Conservation (phyloP, 345 rosid genomes). For the Cardamine chenopodiifolia region DNA sequence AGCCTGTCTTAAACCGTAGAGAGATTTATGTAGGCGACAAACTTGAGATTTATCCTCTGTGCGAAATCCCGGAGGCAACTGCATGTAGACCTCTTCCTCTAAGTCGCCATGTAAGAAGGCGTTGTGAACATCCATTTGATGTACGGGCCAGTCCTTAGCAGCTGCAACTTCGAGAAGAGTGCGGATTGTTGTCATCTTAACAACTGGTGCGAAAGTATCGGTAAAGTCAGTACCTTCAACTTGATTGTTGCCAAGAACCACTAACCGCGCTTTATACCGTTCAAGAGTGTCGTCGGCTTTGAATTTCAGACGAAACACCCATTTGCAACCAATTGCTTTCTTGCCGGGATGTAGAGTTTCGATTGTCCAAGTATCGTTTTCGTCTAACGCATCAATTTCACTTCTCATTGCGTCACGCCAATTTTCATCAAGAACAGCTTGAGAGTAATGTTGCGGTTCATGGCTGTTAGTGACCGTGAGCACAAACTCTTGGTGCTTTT, state of each 20-base stretch:
- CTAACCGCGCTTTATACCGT: not conserved
- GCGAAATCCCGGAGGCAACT: not conserved
- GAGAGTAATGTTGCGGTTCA: too few species aligned
- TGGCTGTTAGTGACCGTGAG: too few species aligned
- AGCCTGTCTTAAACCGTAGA: too few species aligned
- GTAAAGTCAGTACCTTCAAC: not conserved
- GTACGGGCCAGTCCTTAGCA: not conserved
- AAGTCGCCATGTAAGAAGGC: not conserved
- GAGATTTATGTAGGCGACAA: not conserved
- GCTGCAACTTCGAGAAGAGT: not conserved
- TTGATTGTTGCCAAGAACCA: not conserved
- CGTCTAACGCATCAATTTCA: too few species aligned
- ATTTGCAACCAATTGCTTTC: not conserved
- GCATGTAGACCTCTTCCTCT: not conserved
- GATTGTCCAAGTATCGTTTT: not conserved
- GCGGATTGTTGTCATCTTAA: not conserved
- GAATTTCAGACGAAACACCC: not conserved
- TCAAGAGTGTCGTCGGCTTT: not conserved
- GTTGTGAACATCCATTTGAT: not conserved
- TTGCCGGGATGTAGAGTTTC: not conserved
- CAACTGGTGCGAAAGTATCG: not conserved
- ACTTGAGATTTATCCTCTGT: not conserved
- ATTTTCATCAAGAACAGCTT: too few species aligned
- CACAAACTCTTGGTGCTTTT: too few species aligned
- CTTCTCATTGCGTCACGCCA: too few species aligned